Base-by-base conservation (phyloP, 2,329 filamentous ascomycete species). In the Nemania sp. region DNA sequence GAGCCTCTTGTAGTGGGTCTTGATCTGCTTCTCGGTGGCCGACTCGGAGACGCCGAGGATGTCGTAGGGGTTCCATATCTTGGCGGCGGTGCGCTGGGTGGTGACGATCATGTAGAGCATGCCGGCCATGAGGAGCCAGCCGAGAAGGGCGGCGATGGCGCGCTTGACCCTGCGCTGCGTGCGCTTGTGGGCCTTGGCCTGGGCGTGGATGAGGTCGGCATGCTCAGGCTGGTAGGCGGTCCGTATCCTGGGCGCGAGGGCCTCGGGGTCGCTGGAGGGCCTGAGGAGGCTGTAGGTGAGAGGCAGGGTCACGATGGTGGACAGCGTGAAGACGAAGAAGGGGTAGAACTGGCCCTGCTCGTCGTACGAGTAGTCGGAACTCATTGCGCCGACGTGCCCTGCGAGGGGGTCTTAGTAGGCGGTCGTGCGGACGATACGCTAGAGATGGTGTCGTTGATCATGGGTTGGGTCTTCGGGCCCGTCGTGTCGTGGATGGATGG, bases 291-390 rank as follows among this genome's bases (percentile, higher is more conserved):
- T 90, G 78, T 96, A 97, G 71, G 94, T 96, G 72, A 96, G 84
- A 64, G 94, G 93, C 60, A 97, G 79, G 35, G 95, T 97, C 77
- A 97, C 85, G 68, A 99, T 87, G 72, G 89, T 88, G 65, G 90
- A 87, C 72, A 98, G 84, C 45, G 93, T 97, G 74, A 97, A 88
- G 79, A 98, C 89, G 82, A 99, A 99, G 85, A 96, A 97, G 69
- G 96, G 95, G 83, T 97, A 99, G 82, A 97, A 97, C 85, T 97
- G 91, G 71, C 92, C 93, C 86, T 95, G 87, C 75, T 97, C 91
- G 85, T 99, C 95, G 81, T 99, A 99, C 72, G 91, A 96, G 83
- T 99, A 99, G 78, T 98, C 94, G 73, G 90, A 91, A 75, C 89
- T 93, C 87, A 95, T 95, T 76, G 81, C 88, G 76, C 67, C 65